Percentiles rank a stretch among this genome's conserved stretches.
These are phyloP conservation scores for Populus simonii DNA, from an alignment of 345 rosid genomes.

Conservation along the genomic window DNA sequence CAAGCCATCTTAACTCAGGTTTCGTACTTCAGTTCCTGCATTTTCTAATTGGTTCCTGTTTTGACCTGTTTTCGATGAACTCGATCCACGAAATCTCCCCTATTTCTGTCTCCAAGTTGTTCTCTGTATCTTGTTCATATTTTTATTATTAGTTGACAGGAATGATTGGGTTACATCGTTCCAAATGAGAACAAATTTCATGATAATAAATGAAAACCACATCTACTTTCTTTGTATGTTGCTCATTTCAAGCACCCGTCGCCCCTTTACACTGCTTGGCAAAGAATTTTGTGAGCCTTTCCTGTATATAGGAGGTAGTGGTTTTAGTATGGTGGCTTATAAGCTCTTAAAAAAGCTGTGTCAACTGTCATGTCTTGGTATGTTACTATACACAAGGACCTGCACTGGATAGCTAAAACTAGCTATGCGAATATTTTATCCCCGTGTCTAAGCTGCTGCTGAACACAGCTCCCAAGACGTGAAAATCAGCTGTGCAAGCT, in stretches of 20 bases:
- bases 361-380: neutral
- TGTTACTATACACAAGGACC: neutral
- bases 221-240: neutral
- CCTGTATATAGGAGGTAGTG: neutral
- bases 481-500: no score
- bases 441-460: no score
- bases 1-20: slow-evolving; percentile 60
- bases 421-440: no score
- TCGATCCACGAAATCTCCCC: neutral
- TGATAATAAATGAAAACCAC: neutral
- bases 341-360: neutral
- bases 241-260: neutral
- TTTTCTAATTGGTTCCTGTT: slow-evolving; percentile 13
- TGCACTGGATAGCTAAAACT: neutral
- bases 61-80: slow-evolving; percentile 8
- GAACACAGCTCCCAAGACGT: no score
- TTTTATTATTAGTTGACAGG: neutral
- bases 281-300: neutral
- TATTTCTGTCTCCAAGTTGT: neutral
- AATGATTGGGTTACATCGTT: neutral
- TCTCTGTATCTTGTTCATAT: neutral
- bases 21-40: slow-evolving; percentile 5
- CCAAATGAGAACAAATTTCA: neutral
- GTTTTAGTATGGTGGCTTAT: neutral
- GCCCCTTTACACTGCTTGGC: neutral